Evolutionary conservation across 805 yeast genomes (phyloP), one percentile per base, ranked within the genome.

Genomic region (Pichia californica): DNA sequence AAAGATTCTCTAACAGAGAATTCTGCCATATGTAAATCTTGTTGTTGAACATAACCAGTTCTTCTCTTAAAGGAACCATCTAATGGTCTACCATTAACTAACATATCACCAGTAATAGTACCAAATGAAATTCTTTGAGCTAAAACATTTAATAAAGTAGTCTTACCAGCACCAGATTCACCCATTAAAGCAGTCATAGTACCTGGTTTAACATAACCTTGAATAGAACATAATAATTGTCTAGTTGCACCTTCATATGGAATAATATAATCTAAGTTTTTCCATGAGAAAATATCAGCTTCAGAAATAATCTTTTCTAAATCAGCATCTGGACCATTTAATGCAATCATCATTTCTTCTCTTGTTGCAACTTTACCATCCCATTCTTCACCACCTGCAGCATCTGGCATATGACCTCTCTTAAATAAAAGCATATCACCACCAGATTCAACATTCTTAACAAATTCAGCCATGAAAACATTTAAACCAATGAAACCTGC

Each of bases 231-330:
- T 52, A 77, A 63, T 49, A 74, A 60, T 43, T 61, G 61, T 47
- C 74, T 58, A 15, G 64, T 56, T 10, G 56, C 58, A 36, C 72
- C 73, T 38, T 68, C 70, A 53, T 69, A 67, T 10, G 78, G 76
- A 52, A 81, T 73, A 35, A 69, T 69, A 53, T 81, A 81, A 53
- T 72, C 68, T 23, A 81, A 74, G 49, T 79, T 68, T 52, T 73
- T 75, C 88, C 88, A 81, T n/a, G 76, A 69, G 59, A 76, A 76
- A 30, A 75, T 54, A 50, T 77, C 80, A 32, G 50, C 81, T 80
- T 61, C 75, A 5, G 66, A 66, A 26, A 71, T 69, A 42, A 45
- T 42, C 60, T 54, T 45, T 42, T 67, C 57, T 31, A 65, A 64
- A n/a, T 52, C 56, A 31, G 74, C 61, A 65, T 49, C 43, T 7